Percentiles rank a stretch among this genome's conserved stretches.
Conservation (phyloP, 345 rosid species). For the Eucalyptus globulus region DNA sequence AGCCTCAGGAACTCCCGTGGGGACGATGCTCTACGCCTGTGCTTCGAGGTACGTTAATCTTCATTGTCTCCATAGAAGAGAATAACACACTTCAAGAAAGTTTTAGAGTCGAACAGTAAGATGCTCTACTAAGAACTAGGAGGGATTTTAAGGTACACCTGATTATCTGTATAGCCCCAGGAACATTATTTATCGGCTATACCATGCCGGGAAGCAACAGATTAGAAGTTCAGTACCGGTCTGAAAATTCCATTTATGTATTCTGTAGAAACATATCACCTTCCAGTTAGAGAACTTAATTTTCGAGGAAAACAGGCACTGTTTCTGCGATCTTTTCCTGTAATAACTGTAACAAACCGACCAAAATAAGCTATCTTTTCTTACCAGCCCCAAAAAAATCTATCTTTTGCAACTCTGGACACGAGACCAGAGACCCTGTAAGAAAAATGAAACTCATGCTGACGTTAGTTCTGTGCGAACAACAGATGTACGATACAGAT, state of each 20-base stretch:
- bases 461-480: not conserved
- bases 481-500: slow-evolving; percentile 58
- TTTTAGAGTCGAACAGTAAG: not conserved
- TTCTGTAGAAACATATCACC: not conserved
- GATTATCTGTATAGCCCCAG: not conserved
- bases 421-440: not conserved
- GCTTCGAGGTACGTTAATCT: slow-evolving; percentile 33
- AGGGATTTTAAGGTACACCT: not conserved
- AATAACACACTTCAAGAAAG: not conserved
- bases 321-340: not conserved
- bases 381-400: not conserved
- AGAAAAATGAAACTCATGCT: not conserved
- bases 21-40: slow-evolving; percentile 50
- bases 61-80: not conserved
- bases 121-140: not conserved
- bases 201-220: not conserved
- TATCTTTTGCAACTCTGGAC: not conserved
- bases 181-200: not conserved
- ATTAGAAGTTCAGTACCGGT: not conserved
- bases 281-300: not conserved
- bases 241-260: not conserved
- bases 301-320: not conserved
- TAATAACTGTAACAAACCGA: not conserved
- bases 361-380: not conserved
- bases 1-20: slow-evolving; percentile 53